Percentiles rank a stretch among this genome's conserved stretches.
Conservation (phyloP, 2,329 filamentous ascomycete species). For the Verticillium klebahnii region DNA sequence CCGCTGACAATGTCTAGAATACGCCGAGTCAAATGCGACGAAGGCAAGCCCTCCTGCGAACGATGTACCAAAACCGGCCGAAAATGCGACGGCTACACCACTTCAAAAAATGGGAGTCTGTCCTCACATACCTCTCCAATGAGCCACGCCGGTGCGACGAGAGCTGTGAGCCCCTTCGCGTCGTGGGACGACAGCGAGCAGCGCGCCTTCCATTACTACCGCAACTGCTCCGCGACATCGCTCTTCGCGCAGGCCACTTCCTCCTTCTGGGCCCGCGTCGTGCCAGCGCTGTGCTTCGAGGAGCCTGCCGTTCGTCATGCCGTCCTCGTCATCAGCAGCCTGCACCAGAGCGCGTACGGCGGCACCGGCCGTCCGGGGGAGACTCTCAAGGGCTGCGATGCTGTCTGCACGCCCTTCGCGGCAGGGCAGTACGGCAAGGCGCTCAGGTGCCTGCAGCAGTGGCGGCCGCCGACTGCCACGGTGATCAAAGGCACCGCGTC, state of each 20-base stretch:
- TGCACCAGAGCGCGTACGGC: slow-evolving; percentile 31
- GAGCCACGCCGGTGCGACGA: background rate
- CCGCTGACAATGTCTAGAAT: slow-evolving; percentile 29
- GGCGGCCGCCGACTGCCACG: slow-evolving; percentile 21
- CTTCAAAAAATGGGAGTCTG: background rate
- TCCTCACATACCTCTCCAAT: background rate
- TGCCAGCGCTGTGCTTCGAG: slow-evolving; percentile 38
- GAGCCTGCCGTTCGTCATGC: slow-evolving; percentile 45
- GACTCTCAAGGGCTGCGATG: background rate
- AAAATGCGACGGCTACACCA: slow-evolving; percentile 51
- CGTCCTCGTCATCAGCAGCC: slow-evolving; percentile 42
- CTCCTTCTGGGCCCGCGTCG: slow-evolving; percentile 38
- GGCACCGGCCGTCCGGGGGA: background rate
- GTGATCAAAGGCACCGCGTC: slow-evolving; percentile 18
- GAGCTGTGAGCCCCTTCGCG: background rate
- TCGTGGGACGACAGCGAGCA: slow-evolving; percentile 13
- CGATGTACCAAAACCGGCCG: slow-evolving; percentile 51
- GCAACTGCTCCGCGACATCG: slow-evolving; percentile 28
- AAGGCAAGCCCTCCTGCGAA: slow-evolving; percentile 46
- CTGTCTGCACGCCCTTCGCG: slow-evolving; percentile 24
- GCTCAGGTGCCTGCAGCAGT: slow-evolving; percentile 35
- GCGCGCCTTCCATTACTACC: slow-evolving; percentile 27
- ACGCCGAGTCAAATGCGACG: slow-evolving; percentile 54
- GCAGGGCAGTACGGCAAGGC: slow-evolving; percentile 45
- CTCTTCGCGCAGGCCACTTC: slow-evolving; percentile 35